These are phyloP conservation scores for Umbellularia californica DNA, from an alignment of 164 flowering plant species.

Conservation along the genomic window DNA sequence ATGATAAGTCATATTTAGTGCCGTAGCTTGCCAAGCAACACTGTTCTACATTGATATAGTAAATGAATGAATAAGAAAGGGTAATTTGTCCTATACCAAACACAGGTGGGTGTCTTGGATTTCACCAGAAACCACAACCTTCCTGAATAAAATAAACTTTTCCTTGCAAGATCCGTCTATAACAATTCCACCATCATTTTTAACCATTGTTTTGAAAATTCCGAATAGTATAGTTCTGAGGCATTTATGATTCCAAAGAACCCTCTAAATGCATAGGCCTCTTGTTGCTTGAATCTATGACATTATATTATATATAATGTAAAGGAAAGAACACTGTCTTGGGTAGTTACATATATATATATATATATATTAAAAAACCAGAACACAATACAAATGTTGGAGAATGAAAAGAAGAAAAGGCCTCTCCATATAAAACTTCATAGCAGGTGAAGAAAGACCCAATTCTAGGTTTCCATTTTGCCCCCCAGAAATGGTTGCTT, in stretches of 20 bases:
- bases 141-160: no score
- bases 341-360: background rate
- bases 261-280: background rate
- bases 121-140: no score
- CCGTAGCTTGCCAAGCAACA: no score
- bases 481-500: constrained; percentile 6
- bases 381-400: background rate
- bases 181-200: background rate
- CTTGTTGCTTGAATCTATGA: background rate
- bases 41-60: no score
- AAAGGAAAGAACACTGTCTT: background rate
- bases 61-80: no score
- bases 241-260: background rate
- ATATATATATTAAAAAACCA: background rate
- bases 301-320: background rate
- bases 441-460: background rate
- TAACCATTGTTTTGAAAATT: background rate
- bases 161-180: background rate
- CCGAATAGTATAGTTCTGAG: background rate
- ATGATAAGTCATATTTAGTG: no score
- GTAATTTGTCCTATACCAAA: no score
- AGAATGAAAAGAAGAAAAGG: background rate
- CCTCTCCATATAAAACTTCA: background rate
- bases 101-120: no score
- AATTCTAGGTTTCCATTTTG: background rate